Percentiles rank a stretch among this genome's conserved stretches.
Evolutionary conservation across 495 filamentous ascomycete species (phyloP).

Genomic region (Collariella sp.): DNA sequence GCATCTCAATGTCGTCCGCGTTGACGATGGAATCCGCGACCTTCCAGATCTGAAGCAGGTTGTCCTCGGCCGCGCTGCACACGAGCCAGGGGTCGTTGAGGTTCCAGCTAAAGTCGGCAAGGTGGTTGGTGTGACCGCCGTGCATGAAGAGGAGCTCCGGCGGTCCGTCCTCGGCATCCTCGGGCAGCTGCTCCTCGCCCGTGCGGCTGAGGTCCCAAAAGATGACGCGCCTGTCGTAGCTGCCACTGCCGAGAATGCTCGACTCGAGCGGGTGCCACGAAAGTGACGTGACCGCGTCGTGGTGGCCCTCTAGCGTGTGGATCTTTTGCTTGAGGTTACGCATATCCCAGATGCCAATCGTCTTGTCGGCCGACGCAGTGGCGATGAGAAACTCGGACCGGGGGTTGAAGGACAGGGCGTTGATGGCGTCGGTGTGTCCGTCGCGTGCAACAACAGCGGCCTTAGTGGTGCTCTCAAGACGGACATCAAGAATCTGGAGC

Average conservation of each 20-base stretch:
- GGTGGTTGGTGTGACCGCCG: conserved; percentile 91
- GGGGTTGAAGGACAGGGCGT: conserved; percentile 88
- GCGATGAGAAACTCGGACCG: conserved; percentile 77
- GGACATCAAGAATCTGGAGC: conserved; percentile 81
- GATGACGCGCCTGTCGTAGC: conserved; percentile 85
- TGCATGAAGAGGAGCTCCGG: conserved; percentile 99
- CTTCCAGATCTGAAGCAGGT: conserved; percentile 93
- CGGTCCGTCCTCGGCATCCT: conserved; percentile 93
- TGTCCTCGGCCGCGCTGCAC: conserved; percentile 91
- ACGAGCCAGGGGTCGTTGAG: conserved; percentile 91
- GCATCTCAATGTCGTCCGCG: conserved; percentile 68
- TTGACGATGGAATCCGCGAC: conserved; percentile 84
- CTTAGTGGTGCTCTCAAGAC: conserved; percentile 51
- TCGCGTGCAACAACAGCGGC: conserved; percentile 57
- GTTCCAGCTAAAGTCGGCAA: conserved; percentile 97
- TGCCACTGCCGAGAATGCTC: conserved; percentile 77
- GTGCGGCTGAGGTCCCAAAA: conserved; percentile 92
- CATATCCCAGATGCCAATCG: conserved; percentile 91
- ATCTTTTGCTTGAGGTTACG: conserved; percentile 79
- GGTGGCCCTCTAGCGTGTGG: conserved; percentile 77
- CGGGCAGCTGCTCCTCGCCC: conserved; percentile 88
- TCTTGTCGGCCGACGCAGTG: conserved; percentile 89
- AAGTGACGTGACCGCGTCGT: conserved; percentile 79
- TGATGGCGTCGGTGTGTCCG: conserved; percentile 83
- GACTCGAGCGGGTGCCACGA: conserved; percentile 89